Percentiles rank a stretch among this genome's conserved stretches.
phyloP scores from a whole-genome alignment of 768 basidiomycete species.

The Cystofilobasidium bisporidii region DNA sequence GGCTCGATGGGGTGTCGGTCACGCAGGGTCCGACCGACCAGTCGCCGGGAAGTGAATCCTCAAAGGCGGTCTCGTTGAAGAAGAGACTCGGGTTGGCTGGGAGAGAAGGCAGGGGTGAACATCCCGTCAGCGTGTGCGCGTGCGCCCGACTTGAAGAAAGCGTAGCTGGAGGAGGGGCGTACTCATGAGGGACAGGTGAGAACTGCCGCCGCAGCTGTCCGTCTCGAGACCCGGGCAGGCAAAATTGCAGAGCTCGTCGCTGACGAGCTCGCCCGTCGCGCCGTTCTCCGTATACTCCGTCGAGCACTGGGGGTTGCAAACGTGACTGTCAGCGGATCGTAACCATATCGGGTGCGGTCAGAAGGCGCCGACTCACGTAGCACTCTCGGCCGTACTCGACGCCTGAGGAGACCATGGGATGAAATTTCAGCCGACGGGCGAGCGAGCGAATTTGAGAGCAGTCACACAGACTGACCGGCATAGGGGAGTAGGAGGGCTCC shows the following conservation, averaged over 20 bases:
- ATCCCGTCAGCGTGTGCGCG: background rate
- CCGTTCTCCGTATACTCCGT: slow-evolving; percentile 30
- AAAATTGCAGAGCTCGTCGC: slow-evolving; percentile 32
- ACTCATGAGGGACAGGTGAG: slow-evolving; percentile 26
- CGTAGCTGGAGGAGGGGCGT: background rate
- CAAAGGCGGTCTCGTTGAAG: background rate
- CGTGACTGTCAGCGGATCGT: too few species aligned
- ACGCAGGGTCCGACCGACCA: slow-evolving; percentile 10
- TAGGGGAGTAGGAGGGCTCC: slow-evolving; percentile 32
- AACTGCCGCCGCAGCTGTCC: slow-evolving; percentile 39
- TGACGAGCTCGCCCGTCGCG: slow-evolving; percentile 36
- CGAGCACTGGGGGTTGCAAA: background rate
- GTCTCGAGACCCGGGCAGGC: slow-evolving; percentile 30
- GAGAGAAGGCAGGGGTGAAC: too few species aligned
- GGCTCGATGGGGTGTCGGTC: background rate
- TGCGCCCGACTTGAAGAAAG: background rate
- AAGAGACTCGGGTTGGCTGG: slow-evolving; percentile 33
- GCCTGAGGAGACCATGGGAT: too few species aligned
- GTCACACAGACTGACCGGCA: too few species aligned
- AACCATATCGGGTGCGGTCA: too few species aligned
- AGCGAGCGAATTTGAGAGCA: too few species aligned
- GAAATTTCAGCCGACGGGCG: too few species aligned
- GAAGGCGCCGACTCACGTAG: background rate
- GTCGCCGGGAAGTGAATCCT: background rate
- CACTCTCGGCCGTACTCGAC: slow-evolving; percentile 35